Base-by-base conservation (phyloP, 352 stramenopile genomes). In the Vaucheria bursata region DNA sequence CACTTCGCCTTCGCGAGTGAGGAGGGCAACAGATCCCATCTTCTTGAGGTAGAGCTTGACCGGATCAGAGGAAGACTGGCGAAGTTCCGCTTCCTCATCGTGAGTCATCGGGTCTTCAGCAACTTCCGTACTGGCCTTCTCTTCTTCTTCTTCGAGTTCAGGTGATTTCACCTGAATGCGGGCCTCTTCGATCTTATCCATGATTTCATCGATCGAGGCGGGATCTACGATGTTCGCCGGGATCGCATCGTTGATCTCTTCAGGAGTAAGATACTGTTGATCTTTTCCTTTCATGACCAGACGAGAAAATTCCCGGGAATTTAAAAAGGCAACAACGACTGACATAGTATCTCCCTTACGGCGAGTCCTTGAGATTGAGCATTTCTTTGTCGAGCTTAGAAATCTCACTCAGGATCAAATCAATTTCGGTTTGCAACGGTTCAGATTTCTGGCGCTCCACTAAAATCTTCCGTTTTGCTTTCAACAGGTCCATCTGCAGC, bases 181-280 rank as follows among this genome's bases (percentile, higher is more conserved):
- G 45, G 45, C 45, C 25, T 59, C 45, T 18, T 59, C 45, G 45
- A 59, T 59, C 25, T 59, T 59, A 18, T 59, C 45, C 45, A 59
- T 59, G 45, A 59, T 59, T 25, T 18, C 25, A 59, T 59, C 45
- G 45, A 59, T 18, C 45, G 45, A 59, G 12, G 18, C 12, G 25
- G 25, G 12, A 25, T 59, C 45, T 18, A 59, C 45, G 45, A 59
- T 59, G 25, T 18, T 18, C 45, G 45, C 45, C 18, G 45, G 45
- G 45, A 59, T 59, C 45, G 45, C 45, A 59, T 59, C 45, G 45
- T 59, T 59, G 45, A 59, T 59, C 25, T 59, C 45, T 59, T 59
- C 45, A 18, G 45, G 45, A 59, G 45, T 59, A 25, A 59, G 45
- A 25, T 59, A 59, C 45, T 59, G 45, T 25, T 59, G 45, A 25